phyloP scores from a whole-genome alignment of 2,329 filamentous ascomycete species.

The Phaeosphaeria sp. region DNA sequence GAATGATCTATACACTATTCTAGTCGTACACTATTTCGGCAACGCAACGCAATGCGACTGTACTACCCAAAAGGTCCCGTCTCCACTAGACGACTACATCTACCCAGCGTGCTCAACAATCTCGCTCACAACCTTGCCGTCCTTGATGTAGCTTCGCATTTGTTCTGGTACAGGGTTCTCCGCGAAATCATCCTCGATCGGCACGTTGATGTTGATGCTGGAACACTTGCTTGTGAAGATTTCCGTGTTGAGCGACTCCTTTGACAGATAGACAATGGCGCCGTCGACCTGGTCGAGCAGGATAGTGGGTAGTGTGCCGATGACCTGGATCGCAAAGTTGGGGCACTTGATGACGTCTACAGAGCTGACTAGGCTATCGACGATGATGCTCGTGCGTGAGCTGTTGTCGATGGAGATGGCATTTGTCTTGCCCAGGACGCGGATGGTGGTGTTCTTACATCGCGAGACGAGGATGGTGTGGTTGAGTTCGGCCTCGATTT shows the following conservation, averaged over 20 bases:
- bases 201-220: conserved; percentile 85
- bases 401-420: conserved; percentile 97
- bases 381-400: conserved; percentile 79
- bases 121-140: conserved; percentile 83
- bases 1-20: conserved; percentile 1
- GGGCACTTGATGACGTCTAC: conserved; percentile 95
- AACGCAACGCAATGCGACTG: background rate
- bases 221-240: conserved; percentile 89
- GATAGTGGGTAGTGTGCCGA: conserved; percentile 84
- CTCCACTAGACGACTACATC: background rate
- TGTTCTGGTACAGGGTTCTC: conserved; percentile 90
- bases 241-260: conserved; percentile 78
- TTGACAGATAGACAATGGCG: conserved; percentile 84
- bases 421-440: conserved; percentile 92
- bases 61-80: background rate
- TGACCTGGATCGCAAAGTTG: conserved; percentile 92
- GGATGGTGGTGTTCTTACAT: conserved; percentile 89
- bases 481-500: conserved; percentile 80
- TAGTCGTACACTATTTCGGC: conserved; percentile 1
- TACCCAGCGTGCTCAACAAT: conserved; percentile 94
- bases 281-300: conserved; percentile 93
- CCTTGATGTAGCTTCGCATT: conserved; percentile 79
- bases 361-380: conserved; percentile 88
- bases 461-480: conserved; percentile 92
- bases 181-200: conserved; percentile 77